A percentile compares a stretch with the other conserved stretches of the same genome.
These are phyloP conservation scores for Trypanosomatidae sp. DNA, from an alignment of 208 protist genomes.

Conservation along the genomic window DNA sequence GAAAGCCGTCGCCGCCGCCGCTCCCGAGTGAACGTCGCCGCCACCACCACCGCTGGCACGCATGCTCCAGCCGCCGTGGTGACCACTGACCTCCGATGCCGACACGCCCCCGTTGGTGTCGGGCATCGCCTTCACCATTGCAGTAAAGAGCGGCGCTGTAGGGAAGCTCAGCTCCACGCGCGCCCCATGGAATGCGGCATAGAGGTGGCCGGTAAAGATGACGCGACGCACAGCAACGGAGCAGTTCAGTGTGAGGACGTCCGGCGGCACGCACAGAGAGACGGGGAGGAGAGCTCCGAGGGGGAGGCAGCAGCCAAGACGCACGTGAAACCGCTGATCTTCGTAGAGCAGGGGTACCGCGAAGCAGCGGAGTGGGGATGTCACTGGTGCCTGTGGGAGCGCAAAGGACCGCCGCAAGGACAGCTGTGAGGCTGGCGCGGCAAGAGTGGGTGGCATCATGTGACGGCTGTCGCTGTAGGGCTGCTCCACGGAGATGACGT, in stretches of 20 bases:
- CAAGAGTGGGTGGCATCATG: not conserved
- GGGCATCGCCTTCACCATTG: constrained; percentile 43
- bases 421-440: not conserved
- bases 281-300: constrained; percentile 48
- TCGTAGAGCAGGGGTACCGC: constrained; percentile 66
- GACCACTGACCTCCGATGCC: not conserved
- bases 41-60: not conserved
- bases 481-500: constrained; percentile 59
- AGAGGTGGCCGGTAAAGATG: constrained; percentile 51
- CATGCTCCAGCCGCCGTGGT: not conserved
- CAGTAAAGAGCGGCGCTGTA: constrained; percentile 60
- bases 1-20: constrained; percentile 9
- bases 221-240: constrained; percentile 49
- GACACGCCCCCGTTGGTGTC: constrained; percentile 3
- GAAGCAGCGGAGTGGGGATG: constrained; percentile 59
- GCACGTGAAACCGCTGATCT: constrained; percentile 61
- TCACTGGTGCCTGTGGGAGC: not conserved
- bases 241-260: constrained; percentile 68
- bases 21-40: not conserved
- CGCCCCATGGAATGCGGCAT: constrained; percentile 54
- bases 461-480: constrained; percentile 7
- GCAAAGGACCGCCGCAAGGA: not conserved
- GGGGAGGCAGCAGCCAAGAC: constrained; percentile 58
- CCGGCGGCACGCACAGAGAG: constrained; percentile 47
- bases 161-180: constrained; percentile 73